phyloP scores from a whole-genome alignment of 2,329 filamentous ascomycete species.

The Epichloe elymi region DNA sequence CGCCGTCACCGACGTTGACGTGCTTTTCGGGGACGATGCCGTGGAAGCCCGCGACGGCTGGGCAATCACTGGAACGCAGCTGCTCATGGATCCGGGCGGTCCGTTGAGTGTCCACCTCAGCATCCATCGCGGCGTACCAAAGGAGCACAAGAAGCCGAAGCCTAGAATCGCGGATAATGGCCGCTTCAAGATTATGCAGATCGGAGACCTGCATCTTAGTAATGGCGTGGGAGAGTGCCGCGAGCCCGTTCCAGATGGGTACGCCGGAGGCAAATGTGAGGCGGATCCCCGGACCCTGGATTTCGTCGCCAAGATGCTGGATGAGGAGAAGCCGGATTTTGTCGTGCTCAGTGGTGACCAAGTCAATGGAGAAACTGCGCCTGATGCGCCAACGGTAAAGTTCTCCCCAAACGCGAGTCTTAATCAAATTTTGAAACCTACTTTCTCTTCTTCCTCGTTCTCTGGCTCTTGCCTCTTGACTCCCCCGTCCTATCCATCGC shows the following conservation, averaged over 20 bases:
- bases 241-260: constrained; percentile 65
- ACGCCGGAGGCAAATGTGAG: constrained; percentile 68
- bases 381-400: constrained; percentile 70
- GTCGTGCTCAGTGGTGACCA: constrained; percentile 90
- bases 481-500: too few species aligned
- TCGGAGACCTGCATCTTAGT: constrained; percentile 87
- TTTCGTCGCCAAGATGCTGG: constrained; percentile 70
- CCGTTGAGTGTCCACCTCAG: constrained; percentile 62
- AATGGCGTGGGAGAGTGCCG: constrained; percentile 79
- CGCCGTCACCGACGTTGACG: constrained; percentile 69
- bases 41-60: constrained; percentile 81
- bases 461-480: neutral
- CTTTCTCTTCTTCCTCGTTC: neutral
- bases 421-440: neutral
- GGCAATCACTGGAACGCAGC: constrained; percentile 60
- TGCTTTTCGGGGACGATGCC: constrained; percentile 82
- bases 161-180: constrained; percentile 77
- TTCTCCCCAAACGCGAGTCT: neutral
- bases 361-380: constrained; percentile 85
- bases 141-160: constrained; percentile 52
- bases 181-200: constrained; percentile 93
- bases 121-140: constrained; percentile 57
- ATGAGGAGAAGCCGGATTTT: constrained; percentile 87
- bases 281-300: constrained; percentile 86
- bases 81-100: constrained; percentile 54